Evolutionary conservation across 805 yeast species (phyloP), one percentile per base, ranked within the genome.

Genomic region (Ogataea nakhonphanomensis): DNA sequence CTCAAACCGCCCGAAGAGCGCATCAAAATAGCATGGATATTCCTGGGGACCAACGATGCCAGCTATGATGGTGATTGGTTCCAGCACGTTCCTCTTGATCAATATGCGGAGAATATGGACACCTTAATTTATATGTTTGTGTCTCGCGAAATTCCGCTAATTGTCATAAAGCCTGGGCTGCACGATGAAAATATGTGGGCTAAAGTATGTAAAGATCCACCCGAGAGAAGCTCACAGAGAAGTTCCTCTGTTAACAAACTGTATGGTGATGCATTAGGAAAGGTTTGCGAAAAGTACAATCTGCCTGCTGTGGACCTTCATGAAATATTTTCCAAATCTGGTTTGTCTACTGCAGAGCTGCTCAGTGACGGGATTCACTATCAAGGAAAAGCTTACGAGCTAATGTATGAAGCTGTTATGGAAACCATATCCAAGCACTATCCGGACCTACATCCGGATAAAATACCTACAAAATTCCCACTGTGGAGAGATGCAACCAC

Each of bases 1-100:
- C 28, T 43, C 8, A 49, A 41, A 21, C 55, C 60, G 1, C 65
- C 52, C 5, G 49, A 45, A 4, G 56, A 61, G 27, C 57, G 61
- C 43, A 63, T 77, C 36, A 53, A 51, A 30, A 31, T 62, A 8
- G 67, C 78, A 43, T 76, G 79, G 8, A 64, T 88, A 2, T 88
- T 84, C 56, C 78, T 86, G 51, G 96, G 96, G 4, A 75, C 95
- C 10, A 89, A 89, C 55, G 97, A 89, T 58, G 70, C 74, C 3
- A 48, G 64, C 7, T 9, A 20, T 2, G 36, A 33, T 8, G 61
- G 59, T 1, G 78, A 74, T 48, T 51, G 52, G 29, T 43, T 36
- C 2, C 62, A 55, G 37, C 57, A 50, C 35, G 86, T 86, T 8
- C 74, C 76, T 1, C 13, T 81, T 3, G 71, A 60, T 0, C 64